Evolutionary conservation across 2,329 filamentous ascomycete genomes (phyloP), one percentile per base, ranked within the genome.

Genomic region (Ophiocordyceps camponoti-rufipedis): DNA sequence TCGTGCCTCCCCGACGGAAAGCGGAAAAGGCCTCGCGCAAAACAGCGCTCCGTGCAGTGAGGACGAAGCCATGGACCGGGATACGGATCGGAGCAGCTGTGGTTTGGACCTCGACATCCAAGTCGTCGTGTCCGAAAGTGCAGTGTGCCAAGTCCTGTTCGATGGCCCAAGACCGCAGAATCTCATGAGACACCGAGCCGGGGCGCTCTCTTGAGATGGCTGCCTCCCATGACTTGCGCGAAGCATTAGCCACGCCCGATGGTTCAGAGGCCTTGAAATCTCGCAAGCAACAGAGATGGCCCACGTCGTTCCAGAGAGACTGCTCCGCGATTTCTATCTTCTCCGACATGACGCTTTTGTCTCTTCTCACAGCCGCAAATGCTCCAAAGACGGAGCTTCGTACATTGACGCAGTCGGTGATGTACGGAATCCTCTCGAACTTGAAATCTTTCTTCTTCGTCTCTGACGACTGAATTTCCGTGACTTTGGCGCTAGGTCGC

Each of bases 361-460:
- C 88, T 55, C 82, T 82, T 42, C 91, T 78, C 42, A 94, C 74
- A 3, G 86, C 87, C 32, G 86, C 84, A 65, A 89, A 96, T 0
- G 89, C 85, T 5, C 91, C 91, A 61, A 85, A 94, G 0, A 82
- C 76, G 32, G 91, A 96, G 53, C 87, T 89, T 51, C 87, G 75
- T 8, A 96, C 88, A 4, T 80, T 80, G 31, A 82, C 73, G 13
- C 93, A 85, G 33, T 87, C 80, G 2, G 86, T 94, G 46, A 98
- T 75, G 40, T 84, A 87, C 1, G 91, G 82, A 9, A 98, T 78
- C 47, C 91, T 80, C 54, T 89, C 80, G 53, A 96, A 98, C 58
- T 98, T 98, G 68, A 93, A 94, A 56, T 94, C 87, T 53, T 93
- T 94, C 12, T 76, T 74, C 54, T 78, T 83, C 32, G 72, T 68